A percentile compares a stretch with the other conserved stretches of the same genome.
Conservation (phyloP, 257 asterid species). For the Solanum arcanum region DNA sequence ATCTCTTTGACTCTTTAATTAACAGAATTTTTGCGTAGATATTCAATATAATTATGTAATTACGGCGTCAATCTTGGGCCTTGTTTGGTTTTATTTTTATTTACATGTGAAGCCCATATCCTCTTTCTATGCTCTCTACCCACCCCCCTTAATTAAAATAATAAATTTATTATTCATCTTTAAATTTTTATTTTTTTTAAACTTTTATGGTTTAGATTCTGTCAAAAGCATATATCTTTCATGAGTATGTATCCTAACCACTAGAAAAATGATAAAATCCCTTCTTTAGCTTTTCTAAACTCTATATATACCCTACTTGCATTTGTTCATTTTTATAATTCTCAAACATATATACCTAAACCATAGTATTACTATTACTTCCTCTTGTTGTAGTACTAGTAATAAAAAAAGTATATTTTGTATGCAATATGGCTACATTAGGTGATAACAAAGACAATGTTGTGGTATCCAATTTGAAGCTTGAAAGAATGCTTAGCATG, state of each 20-base stretch:
- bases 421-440: constrained; percentile 31
- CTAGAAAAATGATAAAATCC: not conserved
- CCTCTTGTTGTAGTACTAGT: not conserved
- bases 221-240: not conserved
- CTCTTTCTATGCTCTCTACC: not conserved
- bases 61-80: constrained; percentile 29
- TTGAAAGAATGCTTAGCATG: constrained; percentile 72
- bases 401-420: not conserved
- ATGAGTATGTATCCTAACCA: not conserved
- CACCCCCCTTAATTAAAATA: not conserved
- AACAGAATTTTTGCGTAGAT: constrained; percentile 4
- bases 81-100: not conserved
- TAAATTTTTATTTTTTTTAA: not conserved
- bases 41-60: constrained; percentile 1
- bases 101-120: constrained; percentile 39
- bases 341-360: not conserved
- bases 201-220: not conserved
- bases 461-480: constrained; percentile 50
- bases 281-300: not conserved
- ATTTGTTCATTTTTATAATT: not conserved
- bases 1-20: not conserved
- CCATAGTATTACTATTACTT: not conserved
- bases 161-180: not conserved
- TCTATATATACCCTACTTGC: not conserved
- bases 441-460: constrained; percentile 28